Conservation (phyloP, 768 basidiomycete species). For the Russula dissimulans region DNA sequence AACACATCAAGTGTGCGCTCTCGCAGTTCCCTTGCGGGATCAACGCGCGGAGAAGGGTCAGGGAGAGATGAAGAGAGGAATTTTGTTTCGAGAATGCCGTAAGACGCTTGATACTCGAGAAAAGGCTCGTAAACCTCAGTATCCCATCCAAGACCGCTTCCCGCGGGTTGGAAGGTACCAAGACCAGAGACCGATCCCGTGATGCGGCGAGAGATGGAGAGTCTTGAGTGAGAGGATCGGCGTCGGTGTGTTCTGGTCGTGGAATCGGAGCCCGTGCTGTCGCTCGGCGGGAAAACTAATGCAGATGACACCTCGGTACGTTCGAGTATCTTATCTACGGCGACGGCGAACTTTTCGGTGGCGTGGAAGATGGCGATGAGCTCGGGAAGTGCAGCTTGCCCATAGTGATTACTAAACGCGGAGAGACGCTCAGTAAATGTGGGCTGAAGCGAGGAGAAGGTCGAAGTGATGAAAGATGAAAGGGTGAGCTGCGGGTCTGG, state of each 20-base stretch:
- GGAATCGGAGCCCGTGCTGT: conserved; percentile 11
- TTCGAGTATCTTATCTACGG: conserved; percentile 67
- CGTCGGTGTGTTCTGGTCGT: conserved; percentile 1
- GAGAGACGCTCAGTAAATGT: conserved; percentile 73
- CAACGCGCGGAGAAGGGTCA: conserved; percentile 32
- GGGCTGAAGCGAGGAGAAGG: conserved; percentile 70
- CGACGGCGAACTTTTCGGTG: conserved; percentile 76
- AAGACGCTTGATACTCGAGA: conserved; percentile 82
- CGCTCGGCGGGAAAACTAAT: conserved; percentile 18
- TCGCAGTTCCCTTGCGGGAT: conserved; percentile 55
- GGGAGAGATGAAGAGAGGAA: conserved; percentile 52
- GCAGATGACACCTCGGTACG: conserved; percentile 32
- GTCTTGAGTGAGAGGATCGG: conserved; percentile 11
- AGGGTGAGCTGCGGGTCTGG: conserved; percentile 73
- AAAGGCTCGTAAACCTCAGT: conserved; percentile 90
- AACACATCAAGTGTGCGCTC: conserved; percentile 74
- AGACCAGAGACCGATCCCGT: conserved; percentile 22
- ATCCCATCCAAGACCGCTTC: conserved; percentile 59
- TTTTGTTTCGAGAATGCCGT: conserved; percentile 66
- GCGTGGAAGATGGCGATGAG: conserved; percentile 62
- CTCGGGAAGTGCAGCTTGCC: conserved; percentile 52
- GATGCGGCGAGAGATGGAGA: conserved; percentile 24
- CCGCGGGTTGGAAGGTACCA: conserved; percentile 3
- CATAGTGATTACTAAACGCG: conserved; percentile 55
- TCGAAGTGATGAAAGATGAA: conserved; percentile 74